Evolutionary conservation across 1,139 yeast species (phyloP).

Genomic region (Zygoascus sp.): DNA sequence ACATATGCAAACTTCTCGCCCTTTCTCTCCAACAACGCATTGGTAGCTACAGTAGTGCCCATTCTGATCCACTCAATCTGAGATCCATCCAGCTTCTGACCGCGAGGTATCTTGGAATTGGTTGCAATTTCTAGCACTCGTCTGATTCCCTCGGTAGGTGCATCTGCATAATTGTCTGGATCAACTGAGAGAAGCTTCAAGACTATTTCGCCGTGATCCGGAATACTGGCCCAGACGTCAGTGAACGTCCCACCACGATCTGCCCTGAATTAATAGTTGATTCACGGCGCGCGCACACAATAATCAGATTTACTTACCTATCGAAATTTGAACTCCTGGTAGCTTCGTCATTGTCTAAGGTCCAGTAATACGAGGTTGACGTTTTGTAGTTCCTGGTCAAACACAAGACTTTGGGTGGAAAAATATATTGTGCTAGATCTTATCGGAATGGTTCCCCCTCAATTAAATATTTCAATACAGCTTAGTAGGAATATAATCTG

Average conservation of each 20-base stretch:
- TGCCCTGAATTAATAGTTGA: too few relatives aligned
- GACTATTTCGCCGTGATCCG: slow-evolving; percentile 43
- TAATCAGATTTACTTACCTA: neutral
- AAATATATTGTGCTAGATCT: too few relatives aligned
- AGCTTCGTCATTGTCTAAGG: neutral
- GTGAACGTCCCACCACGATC: slow-evolving; percentile 59
- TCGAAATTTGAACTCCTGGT: neutral
- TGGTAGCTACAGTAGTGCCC: slow-evolving; percentile 67
- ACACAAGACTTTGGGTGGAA: too few relatives aligned
- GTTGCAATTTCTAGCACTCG: slow-evolving; percentile 55
- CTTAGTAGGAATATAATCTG: neutral
- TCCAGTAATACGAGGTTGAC: too few relatives aligned
- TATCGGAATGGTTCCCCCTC: neutral
- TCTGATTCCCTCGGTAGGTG: slow-evolving; percentile 79
- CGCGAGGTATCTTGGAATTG: slow-evolving; percentile 36
- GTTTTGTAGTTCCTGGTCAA: too few relatives aligned
- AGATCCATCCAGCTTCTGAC: slow-evolving; percentile 12
- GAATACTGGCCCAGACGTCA: slow-evolving; percentile 52
- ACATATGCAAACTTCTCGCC: slow-evolving; percentile 51
- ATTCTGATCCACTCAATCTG: slow-evolving; percentile 45
- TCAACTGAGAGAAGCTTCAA: slow-evolving; percentile 69
- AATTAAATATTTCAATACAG: neutral
- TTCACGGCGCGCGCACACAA: too few relatives aligned
- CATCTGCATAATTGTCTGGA: slow-evolving; percentile 69
- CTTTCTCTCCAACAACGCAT: slow-evolving; percentile 54